These are phyloP conservation scores for Prinsepia uniflora DNA, from an alignment of 306 rosid genomes.

Conservation along the genomic window DNA sequence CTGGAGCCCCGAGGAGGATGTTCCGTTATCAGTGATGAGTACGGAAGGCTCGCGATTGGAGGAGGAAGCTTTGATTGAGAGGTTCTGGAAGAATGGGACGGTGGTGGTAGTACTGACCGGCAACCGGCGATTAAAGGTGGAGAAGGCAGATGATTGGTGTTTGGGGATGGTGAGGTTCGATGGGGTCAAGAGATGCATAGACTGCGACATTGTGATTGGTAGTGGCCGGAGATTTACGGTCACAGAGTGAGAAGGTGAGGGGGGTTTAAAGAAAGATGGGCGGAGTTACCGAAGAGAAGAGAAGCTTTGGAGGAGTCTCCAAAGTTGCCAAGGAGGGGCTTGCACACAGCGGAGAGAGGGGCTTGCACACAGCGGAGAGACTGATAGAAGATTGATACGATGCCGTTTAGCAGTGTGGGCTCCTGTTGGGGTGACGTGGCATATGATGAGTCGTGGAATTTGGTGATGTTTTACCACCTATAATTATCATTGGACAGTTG, in stretches of 20 bases:
- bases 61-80: constrained; percentile 36
- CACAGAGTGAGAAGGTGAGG: not conserved
- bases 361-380: not conserved
- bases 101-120: constrained; percentile 24
- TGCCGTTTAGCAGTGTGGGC: not conserved
- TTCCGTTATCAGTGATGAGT: constrained; percentile 43
- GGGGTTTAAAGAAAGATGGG: not conserved
- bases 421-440: not conserved
- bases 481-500: not conserved
- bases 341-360: not conserved
- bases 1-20: constrained; percentile 27
- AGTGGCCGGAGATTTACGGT: constrained; percentile 8
- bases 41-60: constrained; percentile 44
- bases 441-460: not conserved
- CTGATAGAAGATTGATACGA: not conserved
- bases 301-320: constrained; percentile 22
- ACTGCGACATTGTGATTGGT: constrained; percentile 49
- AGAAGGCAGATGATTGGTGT: constrained; percentile 18
- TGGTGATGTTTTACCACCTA: not conserved
- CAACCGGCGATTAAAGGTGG: constrained; percentile 21
- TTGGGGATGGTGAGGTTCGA: constrained; percentile 20
- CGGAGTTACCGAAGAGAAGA: not conserved
- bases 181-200: constrained; percentile 54
- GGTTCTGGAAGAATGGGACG: not conserved
- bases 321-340: not conserved